A percentile compares a stretch with the other conserved stretches of the same genome.
Conservation (phyloP, 768 basidiomycete species). For the Candolleomyces aberdarensis region DNA sequence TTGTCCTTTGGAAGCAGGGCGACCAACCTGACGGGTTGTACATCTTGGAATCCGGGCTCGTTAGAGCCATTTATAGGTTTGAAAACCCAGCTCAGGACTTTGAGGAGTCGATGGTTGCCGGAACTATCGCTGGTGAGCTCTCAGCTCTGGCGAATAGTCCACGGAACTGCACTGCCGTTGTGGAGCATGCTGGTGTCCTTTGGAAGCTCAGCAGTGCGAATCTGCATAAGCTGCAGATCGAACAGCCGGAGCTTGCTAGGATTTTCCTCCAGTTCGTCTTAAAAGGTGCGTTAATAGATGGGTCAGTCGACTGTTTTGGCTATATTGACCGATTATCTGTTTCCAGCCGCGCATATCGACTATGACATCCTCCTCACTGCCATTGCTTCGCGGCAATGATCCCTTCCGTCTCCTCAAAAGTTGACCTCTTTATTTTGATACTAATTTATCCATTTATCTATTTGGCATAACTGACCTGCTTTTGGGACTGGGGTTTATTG, state of each 20-base stretch:
- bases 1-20: constrained; percentile 73
- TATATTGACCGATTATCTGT: background rate
- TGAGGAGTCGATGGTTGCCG: constrained; percentile 92
- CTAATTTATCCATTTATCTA: background rate
- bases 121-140: constrained; percentile 89
- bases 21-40: constrained; percentile 82
- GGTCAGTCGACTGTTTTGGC: background rate
- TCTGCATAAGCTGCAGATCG: constrained; percentile 61
- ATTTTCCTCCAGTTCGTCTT: constrained; percentile 65
- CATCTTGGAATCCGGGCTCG: constrained; percentile 82
- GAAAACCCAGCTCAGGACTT: constrained; percentile 62
- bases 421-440: background rate
- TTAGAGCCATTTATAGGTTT: constrained; percentile 82
- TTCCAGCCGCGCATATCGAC: background rate
- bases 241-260: constrained; percentile 64
- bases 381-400: constrained; percentile 12
- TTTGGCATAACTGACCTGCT: background rate
- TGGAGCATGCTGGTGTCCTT: constrained; percentile 68
- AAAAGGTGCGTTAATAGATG: constrained; percentile 51
- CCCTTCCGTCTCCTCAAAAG: background rate
- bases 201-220: constrained; percentile 73
- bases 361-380: constrained; percentile 2
- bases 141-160: constrained; percentile 75
- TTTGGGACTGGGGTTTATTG: too few species aligned
- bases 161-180: constrained; percentile 83